Conservation (phyloP, 140 eudicot species). For the Bidens hawaiensis region DNA sequence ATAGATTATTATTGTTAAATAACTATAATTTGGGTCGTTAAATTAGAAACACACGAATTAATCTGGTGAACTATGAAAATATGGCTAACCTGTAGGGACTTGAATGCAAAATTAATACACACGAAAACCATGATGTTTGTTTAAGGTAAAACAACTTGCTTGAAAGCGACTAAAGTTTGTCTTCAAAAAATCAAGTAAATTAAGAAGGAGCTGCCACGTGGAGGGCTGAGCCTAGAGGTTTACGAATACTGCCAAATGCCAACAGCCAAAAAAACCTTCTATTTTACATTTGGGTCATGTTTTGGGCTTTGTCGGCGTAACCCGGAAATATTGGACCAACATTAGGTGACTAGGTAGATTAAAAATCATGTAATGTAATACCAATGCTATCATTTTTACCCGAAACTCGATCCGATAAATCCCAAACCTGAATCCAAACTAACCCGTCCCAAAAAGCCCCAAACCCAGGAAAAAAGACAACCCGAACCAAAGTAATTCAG, state of each 20-base stretch:
- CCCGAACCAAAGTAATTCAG: too few species aligned
- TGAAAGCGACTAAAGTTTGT: conserved; percentile 24
- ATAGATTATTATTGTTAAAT: too few species aligned
- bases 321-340: neutral
- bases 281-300: neutral
- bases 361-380: too few species aligned
- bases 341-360: too few species aligned
- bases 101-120: neutral
- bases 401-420: too few species aligned
- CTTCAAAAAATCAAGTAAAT: neutral
- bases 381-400: too few species aligned
- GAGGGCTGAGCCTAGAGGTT: conserved; percentile 8
- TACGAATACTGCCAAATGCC: conserved; percentile 23
- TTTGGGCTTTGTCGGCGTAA: neutral
- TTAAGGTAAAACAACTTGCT: conserved; percentile 18
- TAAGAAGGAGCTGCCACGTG: conserved; percentile 31
- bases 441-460: too few species aligned
- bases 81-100: neutral
- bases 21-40: too few species aligned
- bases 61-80: conserved; percentile 3
- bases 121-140: neutral
- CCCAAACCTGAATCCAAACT: too few species aligned
- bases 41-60: too few species aligned
- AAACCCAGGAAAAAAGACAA: too few species aligned
- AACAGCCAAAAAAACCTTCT: conserved; percentile 19